These are phyloP conservation scores for Zizania latifolia DNA, from an alignment of 176 grass and related monocot species.

Conservation along the genomic window DNA sequence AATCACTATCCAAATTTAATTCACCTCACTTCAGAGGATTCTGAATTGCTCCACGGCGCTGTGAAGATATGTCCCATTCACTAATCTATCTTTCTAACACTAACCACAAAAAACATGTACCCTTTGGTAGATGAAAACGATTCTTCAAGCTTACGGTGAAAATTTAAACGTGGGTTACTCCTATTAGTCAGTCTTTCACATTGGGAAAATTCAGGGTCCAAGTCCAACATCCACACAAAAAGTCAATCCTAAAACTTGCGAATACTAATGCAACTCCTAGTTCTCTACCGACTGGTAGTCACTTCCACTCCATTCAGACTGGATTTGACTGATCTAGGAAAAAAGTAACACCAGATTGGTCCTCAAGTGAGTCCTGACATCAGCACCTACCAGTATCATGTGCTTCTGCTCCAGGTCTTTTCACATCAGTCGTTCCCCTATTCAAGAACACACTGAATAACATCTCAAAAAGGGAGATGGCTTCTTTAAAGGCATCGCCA, in stretches of 20 bases:
- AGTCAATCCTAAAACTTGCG: neutral
- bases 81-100: neutral
- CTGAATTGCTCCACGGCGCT: neutral
- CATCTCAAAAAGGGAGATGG: slow-evolving; percentile 13
- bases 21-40: slow-evolving; percentile 9
- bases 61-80: neutral
- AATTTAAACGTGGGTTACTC: neutral
- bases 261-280: neutral
- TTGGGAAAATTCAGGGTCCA: neutral
- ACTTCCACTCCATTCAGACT: slow-evolving; percentile 14
- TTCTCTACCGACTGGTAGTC: neutral
- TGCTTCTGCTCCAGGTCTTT: slow-evolving; percentile 18
- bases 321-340: slow-evolving; percentile 19
- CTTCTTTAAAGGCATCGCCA: slow-evolving; percentile 26
- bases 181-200: neutral
- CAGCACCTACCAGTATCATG: slow-evolving; percentile 12
- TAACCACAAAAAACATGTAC: neutral
- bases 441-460: slow-evolving; percentile 35
- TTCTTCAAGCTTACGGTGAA: neutral
- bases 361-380: slow-evolving; percentile 27
- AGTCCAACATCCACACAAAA: neutral
- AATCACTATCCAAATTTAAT: neutral
- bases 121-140: neutral
- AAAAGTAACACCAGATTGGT: slow-evolving; percentile 17
- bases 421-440: neutral